Base-by-base conservation (phyloP, 2,329 filamentous ascomycete genomes). In the Thelonectria discophora region DNA sequence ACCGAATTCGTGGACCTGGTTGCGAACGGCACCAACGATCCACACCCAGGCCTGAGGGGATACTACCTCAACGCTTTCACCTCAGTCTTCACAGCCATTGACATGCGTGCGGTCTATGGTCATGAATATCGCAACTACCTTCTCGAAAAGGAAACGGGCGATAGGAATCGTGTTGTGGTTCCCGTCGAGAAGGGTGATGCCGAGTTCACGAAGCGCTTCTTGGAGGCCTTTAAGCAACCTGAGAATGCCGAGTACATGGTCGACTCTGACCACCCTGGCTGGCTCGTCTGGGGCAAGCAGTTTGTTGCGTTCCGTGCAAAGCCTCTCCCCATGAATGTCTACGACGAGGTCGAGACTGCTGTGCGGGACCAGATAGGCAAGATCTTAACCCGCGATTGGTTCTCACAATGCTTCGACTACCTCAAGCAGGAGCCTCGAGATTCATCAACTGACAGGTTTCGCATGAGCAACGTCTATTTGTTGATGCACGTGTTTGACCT, bases 341-440 rank as follows among this genome's bases (percentile, higher is more conserved):
- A 95, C 71, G 95, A 99, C 71, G 88, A 92, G 13, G 80, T 92
- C 0, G 95, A 99, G 76, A 88, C 79, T 69, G 83, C 83, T 2
- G 87, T 91, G 7, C 89, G 94, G 42, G 84, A 86, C 56, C 90
- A 92, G 72, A 95, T 99, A 72, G 95, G 94, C 49, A 84, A 85
- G 57, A 82, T 93, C 43, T 82, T 99, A 64, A 92, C 91, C 62
- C 88, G 88, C 50, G 86, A 92, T 27, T 99, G 95, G 96, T 89
- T 97, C 68, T 86, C 86, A 45, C 90, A 90, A 52, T 94, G 90
- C 77, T 99, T 99, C 72, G 91, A 89, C 21, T 98, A 94, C 74
- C 86, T 98, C 80, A 98, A 97, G 79, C 95, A 98, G 77, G 94
- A 98, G 76, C 94, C 95, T 2, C 88, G 94, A 46, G 94, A 98